Base-by-base conservation (phyloP, 2,329 filamentous ascomycete species). In the Diaporthe helianthi region DNA sequence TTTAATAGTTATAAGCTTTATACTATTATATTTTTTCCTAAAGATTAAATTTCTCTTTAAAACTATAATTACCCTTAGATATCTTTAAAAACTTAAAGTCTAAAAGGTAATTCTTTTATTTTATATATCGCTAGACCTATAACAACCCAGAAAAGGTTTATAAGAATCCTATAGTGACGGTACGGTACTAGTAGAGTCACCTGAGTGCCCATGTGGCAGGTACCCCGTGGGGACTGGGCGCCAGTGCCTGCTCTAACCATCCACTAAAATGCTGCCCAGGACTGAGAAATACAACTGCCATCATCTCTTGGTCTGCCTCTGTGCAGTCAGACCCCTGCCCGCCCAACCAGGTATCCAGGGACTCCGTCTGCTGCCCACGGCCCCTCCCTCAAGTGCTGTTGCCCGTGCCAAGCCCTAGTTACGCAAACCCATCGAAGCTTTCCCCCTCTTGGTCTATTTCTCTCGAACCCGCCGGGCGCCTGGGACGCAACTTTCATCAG, bases 391-490 rank as follows among this genome's bases (percentile, higher is more conserved):
- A n/a, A n/a, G n/a, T n/a, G n/a, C n/a, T 67, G 36, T 17, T 41
- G 36, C n/a, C 49, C 63, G 31, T 9, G 47, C 49, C 63, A 53
- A 54, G 49, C 47, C 49, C 49, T 44, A 67, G 65, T 63, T 49
- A 63, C 58, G 44, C 58, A 63, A 63, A 63, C 58, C 44, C 44
- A 63, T 33, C 58, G 41, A 63, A 63, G 58, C 58, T 63, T 61
- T 63, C 41, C 22, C 22, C 38, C 54, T 44, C 22, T n/a, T 4
- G 12, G 22, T 44, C 36, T n/a, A 47, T 53, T 24, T 10, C 29
- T 54, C 26, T 58, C 52, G 52, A 58, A 58, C 64, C 31, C 52
- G 51, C 53, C 52, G 52, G 41, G 22, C 38, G 44, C 41, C 64
- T 41, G 58, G 49, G 19, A 22, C n/a, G 7, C 41, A 19, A 12